Percentiles rank a stretch among this genome's conserved stretches.
Evolutionary conservation across 1,284 basidiomycete species (phyloP).

Genomic region (Apiotrichum veenhuisii): DNA sequence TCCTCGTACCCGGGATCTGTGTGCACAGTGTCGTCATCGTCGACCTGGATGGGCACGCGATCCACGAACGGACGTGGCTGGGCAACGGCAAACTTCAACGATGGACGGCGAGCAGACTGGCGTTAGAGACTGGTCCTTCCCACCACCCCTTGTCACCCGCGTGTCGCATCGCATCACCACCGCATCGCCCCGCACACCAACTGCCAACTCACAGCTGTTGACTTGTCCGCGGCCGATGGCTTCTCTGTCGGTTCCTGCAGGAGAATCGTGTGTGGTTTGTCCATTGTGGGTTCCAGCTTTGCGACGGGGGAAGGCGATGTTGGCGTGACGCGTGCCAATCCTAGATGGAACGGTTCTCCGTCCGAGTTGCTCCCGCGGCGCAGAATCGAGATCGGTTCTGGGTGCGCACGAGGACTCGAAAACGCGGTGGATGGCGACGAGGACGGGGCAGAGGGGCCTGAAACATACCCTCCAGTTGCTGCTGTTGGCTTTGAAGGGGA

Average conservation of each 20-base stretch:
- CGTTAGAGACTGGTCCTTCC: not conserved
- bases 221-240: not conserved
- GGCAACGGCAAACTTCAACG: slow-evolving; percentile 34
- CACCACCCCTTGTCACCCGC: no score
- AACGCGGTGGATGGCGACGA: slow-evolving; percentile 32
- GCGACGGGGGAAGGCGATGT: not conserved
- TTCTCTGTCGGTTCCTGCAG: not conserved
- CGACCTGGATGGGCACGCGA: not conserved
- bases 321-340: not conserved
- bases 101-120: not conserved
- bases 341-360: slow-evolving; percentile 20
- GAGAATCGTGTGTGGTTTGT: not conserved
- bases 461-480: slow-evolving; percentile 2
- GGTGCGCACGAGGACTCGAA: slow-evolving; percentile 23
- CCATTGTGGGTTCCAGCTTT: slow-evolving; percentile 4
- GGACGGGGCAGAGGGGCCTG: slow-evolving; percentile 21
- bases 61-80: slow-evolving; percentile 3
- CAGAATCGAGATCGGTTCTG: slow-evolving; percentile 29
- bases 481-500: slow-evolving; percentile 11
- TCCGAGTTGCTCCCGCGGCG: slow-evolving; percentile 29
- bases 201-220: not conserved
- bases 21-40: not conserved
- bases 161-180: no score
- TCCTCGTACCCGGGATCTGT: slow-evolving; percentile 34
- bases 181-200: no score